Evolutionary conservation across 2,329 filamentous ascomycete genomes (phyloP).

Genomic region (Trichoderma sp.): DNA sequence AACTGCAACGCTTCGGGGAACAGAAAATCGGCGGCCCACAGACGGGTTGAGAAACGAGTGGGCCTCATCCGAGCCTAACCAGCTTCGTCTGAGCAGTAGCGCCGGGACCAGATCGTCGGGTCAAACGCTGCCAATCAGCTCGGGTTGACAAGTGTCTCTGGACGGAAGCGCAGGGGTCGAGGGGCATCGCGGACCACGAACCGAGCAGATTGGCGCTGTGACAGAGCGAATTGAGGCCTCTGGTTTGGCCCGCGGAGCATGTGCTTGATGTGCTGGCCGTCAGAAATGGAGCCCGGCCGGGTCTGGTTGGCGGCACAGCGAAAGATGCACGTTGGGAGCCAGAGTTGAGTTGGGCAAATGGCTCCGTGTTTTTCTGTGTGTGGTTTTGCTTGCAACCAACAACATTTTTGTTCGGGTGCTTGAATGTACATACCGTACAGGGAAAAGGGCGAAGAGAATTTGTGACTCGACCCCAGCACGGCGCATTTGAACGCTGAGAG

Average conservation of each 20-base stretch:
- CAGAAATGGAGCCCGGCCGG: background rate
- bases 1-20: background rate
- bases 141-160: background rate
- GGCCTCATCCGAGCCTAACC: constrained; percentile 24
- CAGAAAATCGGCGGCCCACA: constrained; percentile 13
- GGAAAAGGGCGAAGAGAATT: background rate
- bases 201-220: constrained; percentile 20
- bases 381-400: background rate
- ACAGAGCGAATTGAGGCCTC: background rate
- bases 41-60: constrained; percentile 23
- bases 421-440: background rate
- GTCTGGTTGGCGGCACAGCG: background rate
- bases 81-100: constrained; percentile 32
- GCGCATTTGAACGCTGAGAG: background rate
- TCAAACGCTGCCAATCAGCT: constrained; percentile 22
- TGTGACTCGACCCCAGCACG: background rate
- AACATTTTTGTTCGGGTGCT: background rate
- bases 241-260: background rate
- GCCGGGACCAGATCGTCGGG: constrained; percentile 38
- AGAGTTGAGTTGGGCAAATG: background rate
- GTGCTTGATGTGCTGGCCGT: background rate
- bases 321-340: background rate
- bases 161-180: constrained; percentile 3
- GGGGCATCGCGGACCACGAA: constrained; percentile 17
- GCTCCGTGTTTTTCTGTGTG: background rate